These are phyloP conservation scores for Metschnikowia orientalis DNA, from an alignment of 805 yeast species.

Conservation along the genomic window DNA sequence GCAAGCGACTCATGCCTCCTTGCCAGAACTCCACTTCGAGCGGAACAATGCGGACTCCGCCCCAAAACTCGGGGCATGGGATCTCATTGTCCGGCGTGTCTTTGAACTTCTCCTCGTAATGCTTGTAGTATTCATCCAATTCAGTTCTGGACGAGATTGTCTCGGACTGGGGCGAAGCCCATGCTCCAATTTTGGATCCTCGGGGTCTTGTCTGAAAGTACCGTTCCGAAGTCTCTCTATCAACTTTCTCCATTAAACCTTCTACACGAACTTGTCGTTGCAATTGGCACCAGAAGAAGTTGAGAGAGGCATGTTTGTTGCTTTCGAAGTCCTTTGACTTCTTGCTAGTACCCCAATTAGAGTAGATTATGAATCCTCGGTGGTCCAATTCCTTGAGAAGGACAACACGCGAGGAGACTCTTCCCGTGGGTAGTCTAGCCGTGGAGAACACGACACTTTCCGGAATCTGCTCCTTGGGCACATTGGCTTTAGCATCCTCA, in stretches of 20 bases:
- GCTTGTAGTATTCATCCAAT: constrained; percentile 50
- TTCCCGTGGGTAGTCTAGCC: constrained; percentile 83
- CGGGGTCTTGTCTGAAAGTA: constrained; percentile 88
- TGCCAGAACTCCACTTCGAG: constrained; percentile 96
- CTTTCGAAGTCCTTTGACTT: constrained; percentile 66
- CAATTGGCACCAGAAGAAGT: constrained; percentile 86
- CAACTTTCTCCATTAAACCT: constrained; percentile 72
- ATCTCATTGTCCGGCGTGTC: constrained; percentile 54
- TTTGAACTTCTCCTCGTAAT: constrained; percentile 54
- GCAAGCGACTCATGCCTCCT: constrained; percentile 85
- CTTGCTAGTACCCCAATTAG: constrained; percentile 87
- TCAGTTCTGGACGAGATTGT: constrained; percentile 55
- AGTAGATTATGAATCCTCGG: constrained; percentile 79
- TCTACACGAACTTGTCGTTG: constrained; percentile 95
- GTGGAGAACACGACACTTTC: constrained; percentile 89
- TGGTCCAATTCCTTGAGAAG: constrained; percentile 85
- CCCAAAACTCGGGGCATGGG: constrained; percentile 95
- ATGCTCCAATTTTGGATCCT: constrained; percentile 92
- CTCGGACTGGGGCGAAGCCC: constrained; percentile 89
- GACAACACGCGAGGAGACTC: constrained; percentile 80
- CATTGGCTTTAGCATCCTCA: constrained; percentile 57
- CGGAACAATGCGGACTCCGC: constrained; percentile 86
- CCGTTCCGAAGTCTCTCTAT: constrained; percentile 65
- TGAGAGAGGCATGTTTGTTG: constrained; percentile 77
- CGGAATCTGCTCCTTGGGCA: constrained; percentile 57